Evolutionary conservation across 805 yeast species (phyloP).

Genomic region (Myxozyma lipomycoides): DNA sequence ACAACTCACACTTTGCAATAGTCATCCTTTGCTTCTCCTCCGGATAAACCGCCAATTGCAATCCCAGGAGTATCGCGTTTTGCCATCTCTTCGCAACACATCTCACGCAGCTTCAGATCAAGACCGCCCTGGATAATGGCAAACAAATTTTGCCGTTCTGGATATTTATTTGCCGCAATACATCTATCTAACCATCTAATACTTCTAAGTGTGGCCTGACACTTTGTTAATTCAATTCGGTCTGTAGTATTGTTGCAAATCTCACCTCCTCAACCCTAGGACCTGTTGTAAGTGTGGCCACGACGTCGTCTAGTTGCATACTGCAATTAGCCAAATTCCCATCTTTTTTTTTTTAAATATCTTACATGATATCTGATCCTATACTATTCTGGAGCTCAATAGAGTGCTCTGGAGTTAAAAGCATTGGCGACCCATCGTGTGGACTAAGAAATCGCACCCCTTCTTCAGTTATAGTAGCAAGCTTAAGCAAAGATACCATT

Average conservation of each 20-base stretch:
- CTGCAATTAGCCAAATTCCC: slow-evolving; percentile 3
- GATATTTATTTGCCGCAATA: slow-evolving; percentile 43
- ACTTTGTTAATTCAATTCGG: neutral
- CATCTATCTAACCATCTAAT: slow-evolving; percentile 47
- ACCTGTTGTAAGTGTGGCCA: slow-evolving; percentile 44
- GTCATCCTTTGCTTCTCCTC: slow-evolving; percentile 44
- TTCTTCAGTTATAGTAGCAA: slow-evolving; percentile 46
- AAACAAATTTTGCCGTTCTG: slow-evolving; percentile 43
- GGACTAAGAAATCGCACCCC: slow-evolving; percentile 46
- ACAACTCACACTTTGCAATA: slow-evolving; percentile 38
- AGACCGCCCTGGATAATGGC: slow-evolving; percentile 47
- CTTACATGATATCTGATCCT: slow-evolving; percentile 43
- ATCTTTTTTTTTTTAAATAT: neutral
- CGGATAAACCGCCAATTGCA: slow-evolving; percentile 47
- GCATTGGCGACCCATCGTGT: slow-evolving; percentile 47
- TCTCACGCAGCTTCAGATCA: slow-evolving; percentile 39
- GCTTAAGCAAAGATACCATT: slow-evolving; percentile 45
- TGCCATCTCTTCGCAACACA: slow-evolving; percentile 44
- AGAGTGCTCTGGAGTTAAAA: slow-evolving; percentile 47
- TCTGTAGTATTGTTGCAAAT: too few relatives aligned
- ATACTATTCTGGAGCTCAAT: slow-evolving; percentile 44
- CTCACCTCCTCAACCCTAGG: slow-evolving; percentile 42
- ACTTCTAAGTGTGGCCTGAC: slow-evolving; percentile 42
- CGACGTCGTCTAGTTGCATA: slow-evolving; percentile 48
- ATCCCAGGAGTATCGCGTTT: slow-evolving; percentile 46